phyloP scores from a whole-genome alignment of 1,139 yeast species.

The Lodderomyces jiufengensis region DNA sequence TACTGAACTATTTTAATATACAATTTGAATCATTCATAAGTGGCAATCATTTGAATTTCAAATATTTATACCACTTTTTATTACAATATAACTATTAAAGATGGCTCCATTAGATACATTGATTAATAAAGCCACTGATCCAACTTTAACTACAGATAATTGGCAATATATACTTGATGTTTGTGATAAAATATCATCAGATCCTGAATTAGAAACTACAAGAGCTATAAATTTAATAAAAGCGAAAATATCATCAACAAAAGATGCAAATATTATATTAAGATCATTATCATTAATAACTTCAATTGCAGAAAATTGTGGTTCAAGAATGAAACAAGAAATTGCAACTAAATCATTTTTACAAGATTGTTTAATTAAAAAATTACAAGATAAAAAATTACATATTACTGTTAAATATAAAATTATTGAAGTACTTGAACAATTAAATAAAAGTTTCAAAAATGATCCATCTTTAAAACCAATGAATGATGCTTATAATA shows the following conservation, averaged over 20 bases:
- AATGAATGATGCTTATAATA: slow-evolving; percentile 59
- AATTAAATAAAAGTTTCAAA: slow-evolving; percentile 55
- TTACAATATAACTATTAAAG: not conserved
- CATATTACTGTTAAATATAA: slow-evolving; percentile 68
- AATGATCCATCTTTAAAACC: slow-evolving; percentile 73
- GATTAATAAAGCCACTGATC: slow-evolving; percentile 75
- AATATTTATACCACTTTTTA: no score
- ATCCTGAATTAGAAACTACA: slow-evolving; percentile 62
- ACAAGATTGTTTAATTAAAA: slow-evolving; percentile 45
- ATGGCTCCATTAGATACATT: slow-evolving; percentile 14
- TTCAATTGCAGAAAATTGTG: slow-evolving; percentile 90
- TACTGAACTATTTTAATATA: no score
- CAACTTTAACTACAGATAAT: slow-evolving; percentile 76
- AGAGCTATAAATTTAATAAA: slow-evolving; percentile 51
- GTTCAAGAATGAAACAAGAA: slow-evolving; percentile 79
- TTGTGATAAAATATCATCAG: slow-evolving; percentile 71
- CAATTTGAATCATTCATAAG: no score
- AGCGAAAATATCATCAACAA: slow-evolving; percentile 45
- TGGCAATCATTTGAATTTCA: no score
- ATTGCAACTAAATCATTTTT: slow-evolving; percentile 72
- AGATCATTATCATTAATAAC: slow-evolving; percentile 68
- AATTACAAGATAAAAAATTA: slow-evolving; percentile 53
- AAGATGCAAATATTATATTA: slow-evolving; percentile 79
- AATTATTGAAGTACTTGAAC: slow-evolving; percentile 65
- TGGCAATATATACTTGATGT: slow-evolving; percentile 82